Evolutionary conservation across 495 filamentous ascomycete species (phyloP).

Genomic region (Daldinia grandis): DNA sequence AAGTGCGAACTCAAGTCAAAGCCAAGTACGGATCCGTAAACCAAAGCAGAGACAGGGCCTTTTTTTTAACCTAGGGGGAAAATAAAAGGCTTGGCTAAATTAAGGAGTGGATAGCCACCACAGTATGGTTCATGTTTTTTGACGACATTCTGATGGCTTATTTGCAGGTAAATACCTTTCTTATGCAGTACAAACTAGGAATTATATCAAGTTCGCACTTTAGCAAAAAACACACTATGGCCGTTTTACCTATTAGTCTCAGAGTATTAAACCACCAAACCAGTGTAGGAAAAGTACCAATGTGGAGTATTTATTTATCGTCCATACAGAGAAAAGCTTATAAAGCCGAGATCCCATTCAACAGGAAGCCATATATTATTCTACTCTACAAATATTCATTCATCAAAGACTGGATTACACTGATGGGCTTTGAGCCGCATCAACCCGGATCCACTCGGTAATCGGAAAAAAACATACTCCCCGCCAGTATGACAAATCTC

Average conservation of each 20-base stretch:
- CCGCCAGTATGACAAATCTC: conserved; percentile 1
- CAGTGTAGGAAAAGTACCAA: background rate
- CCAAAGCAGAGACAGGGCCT: background rate
- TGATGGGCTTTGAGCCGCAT: background rate
- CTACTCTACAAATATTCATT: background rate
- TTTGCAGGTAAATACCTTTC: no score
- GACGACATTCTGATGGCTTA: no score
- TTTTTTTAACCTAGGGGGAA: no score
- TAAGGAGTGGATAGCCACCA: background rate
- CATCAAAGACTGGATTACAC: background rate
- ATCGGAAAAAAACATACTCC: background rate
- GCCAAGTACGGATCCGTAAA: background rate
- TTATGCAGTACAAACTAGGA: no score
- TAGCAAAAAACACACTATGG: background rate
- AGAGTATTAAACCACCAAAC: background rate
- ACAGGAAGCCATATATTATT: background rate
- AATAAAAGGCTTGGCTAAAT: background rate
- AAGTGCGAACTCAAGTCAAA: background rate
- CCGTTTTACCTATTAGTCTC: background rate
- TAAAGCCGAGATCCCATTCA: background rate
- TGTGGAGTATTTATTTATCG: background rate
- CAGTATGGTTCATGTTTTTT: no score
- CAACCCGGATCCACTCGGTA: background rate
- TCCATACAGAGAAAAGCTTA: background rate
- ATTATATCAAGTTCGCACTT: background rate